Evolutionary conservation across 306 rosid species (phyloP), one percentile per base, ranked within the genome.

Genomic region (Trichosanthes cucumerina): DNA sequence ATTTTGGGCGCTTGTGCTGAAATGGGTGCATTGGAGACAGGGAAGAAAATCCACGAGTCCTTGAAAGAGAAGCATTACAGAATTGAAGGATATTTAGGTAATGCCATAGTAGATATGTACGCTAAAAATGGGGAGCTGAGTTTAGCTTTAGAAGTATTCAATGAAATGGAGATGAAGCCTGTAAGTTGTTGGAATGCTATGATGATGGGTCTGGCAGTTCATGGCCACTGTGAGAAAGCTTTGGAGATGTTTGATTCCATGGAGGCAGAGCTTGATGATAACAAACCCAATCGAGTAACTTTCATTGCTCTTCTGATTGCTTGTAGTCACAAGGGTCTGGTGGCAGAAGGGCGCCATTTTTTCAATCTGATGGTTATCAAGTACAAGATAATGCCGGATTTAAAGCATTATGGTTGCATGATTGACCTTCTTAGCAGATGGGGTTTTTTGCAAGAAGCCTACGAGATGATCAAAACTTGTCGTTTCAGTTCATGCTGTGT

Each of bases 351-450:
- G 62, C 86, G 91, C 66, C 77, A 75, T 80, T 80, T 83, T 85
- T 89, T 86, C 16, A 81, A 62, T 75, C 86, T 59, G 43, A 91
- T 89, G 93, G 79, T 85, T 41, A 62, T 82, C 15, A 56, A 60
- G 34, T 86, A 87, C 73, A 69, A 76, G 23, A 86, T 91, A 60
- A 3, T 60, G 66, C 96, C 91, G 4, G 88, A 89, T 81, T 31
- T 75, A n/a, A 91, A 89, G 82, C 96, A 89, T 79, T 86, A 82
- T 52, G 93, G 96, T 65, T 91, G 93, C 85, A 82, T 89, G 88
- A 82, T 91, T 73, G 96, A 91, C 81, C 89, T 88, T 76, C 86
- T 88, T 19, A 85, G 93, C 81, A 82, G 96, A 87, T 79, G 84
- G 77, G 93, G 93, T 44, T 84, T 82, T 79, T 79, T 91, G 68